These are phyloP conservation scores for Salix purpurea DNA, from an alignment of 345 rosid genomes.

Conservation along the genomic window DNA sequence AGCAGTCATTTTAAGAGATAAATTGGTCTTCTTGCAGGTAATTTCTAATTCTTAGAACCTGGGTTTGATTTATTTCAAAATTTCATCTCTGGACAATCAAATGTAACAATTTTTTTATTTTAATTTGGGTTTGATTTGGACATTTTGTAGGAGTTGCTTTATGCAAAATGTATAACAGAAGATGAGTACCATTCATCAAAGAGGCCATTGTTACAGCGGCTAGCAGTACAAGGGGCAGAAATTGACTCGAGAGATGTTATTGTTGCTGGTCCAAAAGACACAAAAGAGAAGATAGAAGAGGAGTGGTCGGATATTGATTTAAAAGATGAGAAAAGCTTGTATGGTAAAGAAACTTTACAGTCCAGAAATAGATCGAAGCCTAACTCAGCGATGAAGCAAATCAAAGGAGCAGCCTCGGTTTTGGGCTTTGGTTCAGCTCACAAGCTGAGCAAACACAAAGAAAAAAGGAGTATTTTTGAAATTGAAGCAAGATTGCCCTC, in stretches of 20 bases:
- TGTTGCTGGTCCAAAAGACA: constrained; percentile 25
- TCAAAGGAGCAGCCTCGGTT: constrained; percentile 61
- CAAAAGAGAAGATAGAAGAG: constrained; percentile 45
- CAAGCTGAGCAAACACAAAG: constrained; percentile 35
- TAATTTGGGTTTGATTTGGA: background rate
- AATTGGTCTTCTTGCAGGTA: constrained; percentile 72
- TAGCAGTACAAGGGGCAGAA: constrained; percentile 71
- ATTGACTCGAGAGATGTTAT: constrained; percentile 56
- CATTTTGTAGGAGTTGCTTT: constrained; percentile 48
- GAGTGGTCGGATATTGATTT: constrained; percentile 71
- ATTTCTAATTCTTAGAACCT: background rate
- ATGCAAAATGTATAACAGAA: constrained; percentile 62
- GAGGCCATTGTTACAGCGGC: constrained; percentile 62
- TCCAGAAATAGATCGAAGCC: constrained; percentile 39
- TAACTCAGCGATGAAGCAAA: constrained; percentile 44
- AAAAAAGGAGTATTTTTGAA: constrained; percentile 50
- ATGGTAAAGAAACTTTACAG: constrained; percentile 27
- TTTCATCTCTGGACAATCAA: background rate
- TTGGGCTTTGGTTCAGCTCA: constrained; percentile 43
- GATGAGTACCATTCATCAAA: constrained; percentile 71
- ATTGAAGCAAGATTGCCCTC: constrained; percentile 21
- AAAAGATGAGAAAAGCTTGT: constrained; percentile 45
- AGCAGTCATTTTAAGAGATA: constrained; percentile 48
- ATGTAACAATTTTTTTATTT: background rate
- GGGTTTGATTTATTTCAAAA: background rate